These are phyloP conservation scores for Phytophthora uliginosa DNA, from an alignment of 352 stramenopile genomes.

Conservation along the genomic window DNA sequence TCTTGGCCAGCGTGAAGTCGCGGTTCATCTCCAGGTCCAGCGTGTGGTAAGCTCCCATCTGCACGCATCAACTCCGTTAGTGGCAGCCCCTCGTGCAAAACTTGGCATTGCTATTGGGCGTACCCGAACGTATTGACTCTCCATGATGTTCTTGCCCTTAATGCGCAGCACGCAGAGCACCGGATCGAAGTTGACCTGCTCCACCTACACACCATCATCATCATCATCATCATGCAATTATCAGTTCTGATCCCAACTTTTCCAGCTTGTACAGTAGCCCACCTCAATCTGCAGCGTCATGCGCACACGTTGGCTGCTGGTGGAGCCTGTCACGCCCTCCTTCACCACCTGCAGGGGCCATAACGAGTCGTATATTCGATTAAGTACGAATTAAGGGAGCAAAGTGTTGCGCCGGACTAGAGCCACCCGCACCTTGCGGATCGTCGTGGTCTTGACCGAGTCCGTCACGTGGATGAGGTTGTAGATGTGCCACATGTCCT, in stretches of 20 bases:
- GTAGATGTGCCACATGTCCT: constrained; percentile 99
- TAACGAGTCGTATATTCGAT: constrained; percentile 1
- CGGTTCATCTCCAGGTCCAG: constrained; percentile 97
- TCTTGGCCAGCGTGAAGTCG: constrained; percentile 97
- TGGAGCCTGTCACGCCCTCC: constrained; percentile 95
- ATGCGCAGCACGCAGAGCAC: constrained; percentile 94
- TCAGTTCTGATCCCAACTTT: background rate
- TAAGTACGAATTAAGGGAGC: constrained; percentile 23
- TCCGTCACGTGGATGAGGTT: constrained; percentile 97
- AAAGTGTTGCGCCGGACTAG: background rate
- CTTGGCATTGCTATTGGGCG: constrained; percentile 11
- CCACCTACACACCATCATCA: constrained; percentile 65
- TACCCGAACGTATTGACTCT: constrained; percentile 97
- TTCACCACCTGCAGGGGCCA: constrained; percentile 90
- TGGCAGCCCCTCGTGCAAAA: background rate
- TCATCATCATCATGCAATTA: background rate
- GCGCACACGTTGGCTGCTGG: constrained; percentile 95
- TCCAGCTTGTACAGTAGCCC: background rate
- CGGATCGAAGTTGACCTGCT: constrained; percentile 98
- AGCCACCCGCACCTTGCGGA: constrained; percentile 93
- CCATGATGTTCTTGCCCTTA: constrained; percentile 95
- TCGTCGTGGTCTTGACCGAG: constrained; percentile 96
- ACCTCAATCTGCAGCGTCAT: constrained; percentile 97
- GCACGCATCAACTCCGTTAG: constrained; percentile 9
- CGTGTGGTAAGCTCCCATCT: constrained; percentile 98